Evolutionary conservation across 1,284 basidiomycete genomes (phyloP).

Genomic region (Cutaneotrichosporon dermatis): DNA sequence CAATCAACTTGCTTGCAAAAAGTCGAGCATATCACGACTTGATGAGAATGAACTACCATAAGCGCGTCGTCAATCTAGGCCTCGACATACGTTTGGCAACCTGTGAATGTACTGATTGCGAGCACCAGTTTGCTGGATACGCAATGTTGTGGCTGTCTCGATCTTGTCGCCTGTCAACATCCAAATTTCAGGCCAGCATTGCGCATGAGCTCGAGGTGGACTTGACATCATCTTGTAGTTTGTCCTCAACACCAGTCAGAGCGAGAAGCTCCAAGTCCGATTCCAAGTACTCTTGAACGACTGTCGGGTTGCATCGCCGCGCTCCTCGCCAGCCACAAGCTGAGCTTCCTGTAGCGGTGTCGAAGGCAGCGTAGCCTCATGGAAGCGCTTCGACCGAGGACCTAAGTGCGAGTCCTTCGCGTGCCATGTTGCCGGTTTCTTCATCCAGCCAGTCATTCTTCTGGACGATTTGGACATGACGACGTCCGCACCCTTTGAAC

Average conservation of each 20-base stretch:
- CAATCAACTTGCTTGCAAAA: slow-evolving; percentile 87
- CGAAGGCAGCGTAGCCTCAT: slow-evolving; percentile 72
- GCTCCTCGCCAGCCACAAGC: slow-evolving; percentile 64
- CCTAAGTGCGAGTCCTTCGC: slow-evolving; percentile 94
- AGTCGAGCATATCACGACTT: slow-evolving; percentile 89
- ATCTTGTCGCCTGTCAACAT: slow-evolving; percentile 99
- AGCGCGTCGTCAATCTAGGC: background rate
- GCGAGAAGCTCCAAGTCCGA: slow-evolving; percentile 86
- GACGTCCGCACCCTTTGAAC: slow-evolving; percentile 94
- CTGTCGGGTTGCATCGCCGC: slow-evolving; percentile 75
- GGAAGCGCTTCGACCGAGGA: slow-evolving; percentile 72
- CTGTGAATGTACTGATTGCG: slow-evolving; percentile 96
- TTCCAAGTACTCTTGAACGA: slow-evolving; percentile 75
- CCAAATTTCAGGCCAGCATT: slow-evolving; percentile 99
- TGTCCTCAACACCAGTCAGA: slow-evolving; percentile 96
- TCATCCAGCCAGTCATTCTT: slow-evolving; percentile 99
- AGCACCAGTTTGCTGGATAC: slow-evolving; percentile 93
- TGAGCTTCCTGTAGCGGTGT: slow-evolving; percentile 72
- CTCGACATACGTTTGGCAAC: slow-evolving; percentile 74
- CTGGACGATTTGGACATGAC: slow-evolving; percentile 94
- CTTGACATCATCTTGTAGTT: slow-evolving; percentile 95
- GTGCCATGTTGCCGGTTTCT: slow-evolving; percentile 96
- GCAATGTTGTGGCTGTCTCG: slow-evolving; percentile 94
- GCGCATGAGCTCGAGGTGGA: slow-evolving; percentile 85
- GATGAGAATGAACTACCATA: slow-evolving; percentile 70